These are phyloP conservation scores for Aspergillus olivimuriae DNA, from an alignment of 495 filamentous ascomycete species.

Conservation along the genomic window DNA sequence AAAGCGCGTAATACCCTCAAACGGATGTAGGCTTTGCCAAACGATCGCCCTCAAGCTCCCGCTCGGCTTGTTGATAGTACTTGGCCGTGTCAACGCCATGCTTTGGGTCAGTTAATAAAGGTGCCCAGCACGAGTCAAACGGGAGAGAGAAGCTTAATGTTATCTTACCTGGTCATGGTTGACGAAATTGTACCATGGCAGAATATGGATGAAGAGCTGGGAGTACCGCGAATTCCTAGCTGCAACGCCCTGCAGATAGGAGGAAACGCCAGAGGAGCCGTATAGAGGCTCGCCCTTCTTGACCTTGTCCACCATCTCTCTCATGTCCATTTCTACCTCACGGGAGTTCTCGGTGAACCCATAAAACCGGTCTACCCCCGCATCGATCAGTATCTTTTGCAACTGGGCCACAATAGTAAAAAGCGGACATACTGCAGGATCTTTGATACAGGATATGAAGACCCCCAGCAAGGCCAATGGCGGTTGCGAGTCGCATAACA, in stretches of 20 bases:
- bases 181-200: slow-evolving; percentile 97
- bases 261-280: slow-evolving; percentile 65
- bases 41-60: slow-evolving; percentile 78
- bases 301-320: slow-evolving; percentile 92
- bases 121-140: background rate
- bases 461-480: slow-evolving; percentile 65
- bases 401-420: no score
- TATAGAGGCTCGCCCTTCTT: slow-evolving; percentile 91
- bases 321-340: slow-evolving; percentile 93
- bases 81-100: slow-evolving; percentile 98
- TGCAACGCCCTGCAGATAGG: slow-evolving; percentile 91
- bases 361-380: slow-evolving; percentile 75
- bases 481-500: slow-evolving; percentile 70
- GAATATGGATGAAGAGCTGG: slow-evolving; percentile 67
- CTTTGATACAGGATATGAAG: slow-evolving; percentile 75
- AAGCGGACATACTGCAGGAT: slow-evolving; percentile 51
- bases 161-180: slow-evolving; percentile 75
- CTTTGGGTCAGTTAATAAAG: slow-evolving; percentile 28
- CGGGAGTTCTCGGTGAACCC: slow-evolving; percentile 86
- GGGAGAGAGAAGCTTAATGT: background rate
- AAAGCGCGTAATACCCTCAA: slow-evolving; percentile 8
- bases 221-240: slow-evolving; percentile 88
- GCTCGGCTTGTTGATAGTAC: slow-evolving; percentile 95
- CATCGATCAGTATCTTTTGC: no score
- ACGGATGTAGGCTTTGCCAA: slow-evolving; percentile 23